Percentiles rank a stretch among this genome's conserved stretches.
phyloP scores from a whole-genome alignment of 192 early-diverging fungal species.

The Mortierella claussenii region DNA sequence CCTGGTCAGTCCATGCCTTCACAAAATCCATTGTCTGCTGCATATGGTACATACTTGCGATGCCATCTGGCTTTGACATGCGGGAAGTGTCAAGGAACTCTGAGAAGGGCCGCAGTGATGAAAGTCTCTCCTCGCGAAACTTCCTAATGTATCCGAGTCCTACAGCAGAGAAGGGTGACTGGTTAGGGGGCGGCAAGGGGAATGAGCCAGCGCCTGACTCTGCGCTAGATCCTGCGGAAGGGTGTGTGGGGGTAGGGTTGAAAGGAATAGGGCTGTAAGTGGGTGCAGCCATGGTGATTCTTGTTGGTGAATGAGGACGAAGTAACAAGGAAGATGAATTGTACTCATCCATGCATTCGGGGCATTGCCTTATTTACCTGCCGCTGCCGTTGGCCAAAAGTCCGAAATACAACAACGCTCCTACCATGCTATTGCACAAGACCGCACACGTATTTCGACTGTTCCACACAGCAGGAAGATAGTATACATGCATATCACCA shows the following conservation, averaged over 20 bases:
- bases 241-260: background rate
- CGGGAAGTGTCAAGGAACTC: conserved; percentile 67
- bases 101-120: conserved; percentile 58
- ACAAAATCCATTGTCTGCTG: background rate
- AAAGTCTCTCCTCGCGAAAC: conserved; percentile 55
- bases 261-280: conserved; percentile 26
- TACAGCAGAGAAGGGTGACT: conserved; percentile 17
- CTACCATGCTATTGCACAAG: too few species aligned
- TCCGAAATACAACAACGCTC: too few species aligned
- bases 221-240: background rate
- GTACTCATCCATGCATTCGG: too few species aligned
- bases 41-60: conserved; percentile 31
- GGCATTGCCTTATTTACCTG: too few species aligned
- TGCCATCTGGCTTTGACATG: conserved; percentile 56
- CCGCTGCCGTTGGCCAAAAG: too few species aligned
- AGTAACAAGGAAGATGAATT: background rate
- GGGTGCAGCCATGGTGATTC: conserved; percentile 18
- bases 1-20: background rate
- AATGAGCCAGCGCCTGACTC: conserved; percentile 4
- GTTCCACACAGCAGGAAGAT: too few species aligned
- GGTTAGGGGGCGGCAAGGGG: background rate
- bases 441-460: too few species aligned
- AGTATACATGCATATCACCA: too few species aligned
- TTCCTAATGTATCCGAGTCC: conserved; percentile 42
- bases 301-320: background rate